A percentile compares a stretch with the other conserved stretches of the same genome.
phyloP scores from a whole-genome alignment of 805 yeast genomes.

The Alloascoidea africana region DNA sequence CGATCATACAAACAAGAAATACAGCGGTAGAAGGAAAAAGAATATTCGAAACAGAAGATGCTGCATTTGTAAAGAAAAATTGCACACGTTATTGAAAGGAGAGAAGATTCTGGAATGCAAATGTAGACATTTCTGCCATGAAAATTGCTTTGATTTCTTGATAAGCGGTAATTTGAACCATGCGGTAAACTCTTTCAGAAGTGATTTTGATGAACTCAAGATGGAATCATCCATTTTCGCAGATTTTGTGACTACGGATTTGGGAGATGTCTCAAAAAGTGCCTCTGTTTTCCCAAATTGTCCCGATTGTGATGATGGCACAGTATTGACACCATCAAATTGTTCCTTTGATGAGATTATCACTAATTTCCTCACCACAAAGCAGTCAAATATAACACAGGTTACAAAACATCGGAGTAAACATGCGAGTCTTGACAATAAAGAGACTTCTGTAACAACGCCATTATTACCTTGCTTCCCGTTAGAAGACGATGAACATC shows the following conservation, averaged over 20 bases:
- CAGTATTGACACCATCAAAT: not conserved
- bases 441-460: no score
- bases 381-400: not conserved
- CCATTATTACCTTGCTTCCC: no score
- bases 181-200: no score
- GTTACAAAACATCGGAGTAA: no score
- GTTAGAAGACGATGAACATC: no score
- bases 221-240: no score
- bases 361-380: not conserved
- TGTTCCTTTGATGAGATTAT: not conserved
- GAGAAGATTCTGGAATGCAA: not conserved
- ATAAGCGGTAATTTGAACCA: not conserved
- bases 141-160: not conserved
- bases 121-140: not conserved
- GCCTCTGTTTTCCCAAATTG: not conserved
- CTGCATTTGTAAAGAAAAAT: not conserved
- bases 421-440: no score
- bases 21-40: constrained; percentile 1
- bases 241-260: no score
- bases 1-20: no score
- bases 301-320: not conserved
- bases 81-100: not conserved
- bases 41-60: not conserved
- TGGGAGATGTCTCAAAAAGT: no score
- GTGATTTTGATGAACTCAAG: no score